Evolutionary conservation across 2,329 filamentous ascomycete species (phyloP), one percentile per base, ranked within the genome.

Genomic region (Cercospora brassicicola): DNA sequence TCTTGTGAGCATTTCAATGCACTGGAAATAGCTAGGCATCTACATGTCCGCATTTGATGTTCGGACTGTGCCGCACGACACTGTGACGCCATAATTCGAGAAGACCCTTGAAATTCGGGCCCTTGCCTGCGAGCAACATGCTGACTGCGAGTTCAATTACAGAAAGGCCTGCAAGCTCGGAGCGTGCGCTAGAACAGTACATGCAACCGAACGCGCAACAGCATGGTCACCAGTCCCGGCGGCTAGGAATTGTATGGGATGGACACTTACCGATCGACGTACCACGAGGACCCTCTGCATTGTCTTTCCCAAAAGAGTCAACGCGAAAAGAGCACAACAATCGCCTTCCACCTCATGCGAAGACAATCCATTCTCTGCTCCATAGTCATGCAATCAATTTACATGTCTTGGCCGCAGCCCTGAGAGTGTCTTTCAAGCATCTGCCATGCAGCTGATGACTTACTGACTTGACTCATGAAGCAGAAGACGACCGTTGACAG

Each of bases 61-160:
- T n/a, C 15, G 48, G 48, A 55, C 48, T 55, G 48, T 28, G 55
- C 55, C 55, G 55, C 28, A 59, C 30, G 55, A 59, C 55, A 59
- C 28, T 36, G 55, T 59, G 55, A 59, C 55, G 55, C 55, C 28
- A 59, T 59, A 53, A 28, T 1, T 3, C 20, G 8, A 55, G 23
- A 26, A 26, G 48, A 55, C 48, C 48, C 48, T 55, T 28, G 2
- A n/a, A 55, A 26, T 55, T 55, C 23, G 48, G 48, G 48, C 23
- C 48, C 23, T 48, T 11, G 36, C 4, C 2, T n/a, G 1, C 0
- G 11, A 15, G 33, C 33, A n/a, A 15, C 13, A n/a, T 4, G 36
- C 36, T 39, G 36, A 6, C 33, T 36, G 33, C 33, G 7, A 5
- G 33, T 36, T 15, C 11, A 20, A 20, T 20, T 2, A 20, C 18